Evolutionary conservation across 2,329 filamentous ascomycete genomes (phyloP).

Genomic region (Colletotrichum sp.): DNA sequence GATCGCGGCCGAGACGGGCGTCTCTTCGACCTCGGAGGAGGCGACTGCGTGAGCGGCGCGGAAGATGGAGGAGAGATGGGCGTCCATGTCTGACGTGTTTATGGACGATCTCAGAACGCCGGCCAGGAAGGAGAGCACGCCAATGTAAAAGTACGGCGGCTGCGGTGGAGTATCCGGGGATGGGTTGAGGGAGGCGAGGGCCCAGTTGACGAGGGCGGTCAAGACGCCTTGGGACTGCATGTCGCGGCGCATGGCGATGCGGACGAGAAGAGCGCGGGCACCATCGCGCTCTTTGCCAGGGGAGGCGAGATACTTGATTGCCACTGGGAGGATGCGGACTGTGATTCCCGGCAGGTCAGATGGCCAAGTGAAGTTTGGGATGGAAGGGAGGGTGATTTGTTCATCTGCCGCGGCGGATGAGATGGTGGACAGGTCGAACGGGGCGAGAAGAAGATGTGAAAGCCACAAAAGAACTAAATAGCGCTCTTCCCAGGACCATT

Average conservation of each 20-base stretch:
- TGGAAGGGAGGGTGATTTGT: constrained; percentile 44
- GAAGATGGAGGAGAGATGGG: constrained; percentile 71
- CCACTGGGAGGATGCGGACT: constrained; percentile 72
- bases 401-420: constrained; percentile 63
- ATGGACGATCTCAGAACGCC: constrained; percentile 73
- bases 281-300: constrained; percentile 90
- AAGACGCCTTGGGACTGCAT: constrained; percentile 83
- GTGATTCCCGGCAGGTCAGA: constrained; percentile 71
- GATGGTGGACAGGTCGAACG: constrained; percentile 89
- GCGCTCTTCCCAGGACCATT: constrained; percentile 83
- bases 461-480: constrained; percentile 91
- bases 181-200: constrained; percentile 64
- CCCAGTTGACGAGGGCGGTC: constrained; percentile 72
- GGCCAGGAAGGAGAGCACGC: constrained; percentile 79
- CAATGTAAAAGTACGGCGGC: constrained; percentile 78
- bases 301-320: constrained; percentile 72
- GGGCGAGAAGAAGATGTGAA: constrained; percentile 80
- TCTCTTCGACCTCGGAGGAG: constrained; percentile 46
- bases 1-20: constrained; percentile 56
- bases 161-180: constrained; percentile 37
- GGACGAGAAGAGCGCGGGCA: constrained; percentile 81
- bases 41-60: constrained; percentile 65
- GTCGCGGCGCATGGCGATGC: constrained; percentile 82
- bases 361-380: constrained; percentile 61
- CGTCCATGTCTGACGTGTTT: constrained; percentile 76